phyloP scores from a whole-genome alignment of 106 monocot species.

The Cymbidium sinense region DNA sequence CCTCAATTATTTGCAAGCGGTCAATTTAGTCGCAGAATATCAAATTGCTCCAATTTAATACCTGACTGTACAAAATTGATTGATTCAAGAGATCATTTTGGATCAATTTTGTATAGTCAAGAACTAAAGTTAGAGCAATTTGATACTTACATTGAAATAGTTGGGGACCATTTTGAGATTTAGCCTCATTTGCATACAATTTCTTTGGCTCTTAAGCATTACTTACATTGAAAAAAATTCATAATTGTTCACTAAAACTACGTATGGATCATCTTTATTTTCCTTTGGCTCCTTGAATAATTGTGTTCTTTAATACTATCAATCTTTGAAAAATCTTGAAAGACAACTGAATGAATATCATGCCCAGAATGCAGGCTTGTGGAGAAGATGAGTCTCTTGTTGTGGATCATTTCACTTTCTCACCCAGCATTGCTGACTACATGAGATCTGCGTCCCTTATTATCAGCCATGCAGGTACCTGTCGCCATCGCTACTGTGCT shows the following conservation, averaged over 20 bases:
- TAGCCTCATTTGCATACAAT: no score
- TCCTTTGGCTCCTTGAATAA: not conserved
- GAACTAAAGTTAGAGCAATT: no score
- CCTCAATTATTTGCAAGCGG: no score
- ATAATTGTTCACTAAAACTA: not conserved
- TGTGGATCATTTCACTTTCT: constrained; percentile 91
- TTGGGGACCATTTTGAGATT: no score
- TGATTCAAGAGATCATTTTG: no score
- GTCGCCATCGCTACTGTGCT: not conserved
- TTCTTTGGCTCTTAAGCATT: no score
- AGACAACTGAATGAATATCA: not conserved
- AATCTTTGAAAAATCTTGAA: no score
- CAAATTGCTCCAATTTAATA: no score
- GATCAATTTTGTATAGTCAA: no score
- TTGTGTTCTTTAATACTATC: not conserved
- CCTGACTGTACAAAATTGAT: no score
- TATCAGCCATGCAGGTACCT: constrained; percentile 90
- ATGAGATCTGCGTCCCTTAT: constrained; percentile 68
- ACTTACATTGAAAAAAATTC: not conserved
- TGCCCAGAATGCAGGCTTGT: constrained; percentile 32
- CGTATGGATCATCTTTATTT: not conserved
- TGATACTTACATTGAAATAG: no score
- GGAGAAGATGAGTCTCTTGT: constrained; percentile 48
- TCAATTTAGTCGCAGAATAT: no score
- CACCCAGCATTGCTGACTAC: constrained; percentile 77